phyloP scores from a whole-genome alignment of 2,329 filamentous ascomycete genomes.

The Aspergillus fumigatus region DNA sequence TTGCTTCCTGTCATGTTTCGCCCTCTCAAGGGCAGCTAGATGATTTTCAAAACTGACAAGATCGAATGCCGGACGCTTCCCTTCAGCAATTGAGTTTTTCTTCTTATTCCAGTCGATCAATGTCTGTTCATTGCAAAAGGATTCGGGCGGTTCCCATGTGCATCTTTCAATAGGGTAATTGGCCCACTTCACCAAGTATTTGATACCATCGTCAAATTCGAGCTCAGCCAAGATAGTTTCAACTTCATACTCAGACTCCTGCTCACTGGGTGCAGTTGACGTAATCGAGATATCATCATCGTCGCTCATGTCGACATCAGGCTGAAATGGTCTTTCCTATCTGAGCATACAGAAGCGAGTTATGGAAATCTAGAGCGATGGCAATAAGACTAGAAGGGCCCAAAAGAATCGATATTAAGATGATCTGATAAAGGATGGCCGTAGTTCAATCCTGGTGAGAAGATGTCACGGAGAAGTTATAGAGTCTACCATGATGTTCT shows the following conservation, averaged over 20 bases:
- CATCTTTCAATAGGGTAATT: slow-evolving; percentile 54
- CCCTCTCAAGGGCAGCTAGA: slow-evolving; percentile 16
- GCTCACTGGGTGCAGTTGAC: slow-evolving; percentile 46
- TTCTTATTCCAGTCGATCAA: slow-evolving; percentile 40
- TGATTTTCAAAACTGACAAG: slow-evolving; percentile 26
- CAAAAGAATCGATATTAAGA: not conserved
- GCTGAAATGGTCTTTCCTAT: slow-evolving; percentile 6
- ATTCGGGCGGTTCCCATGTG: slow-evolving; percentile 50
- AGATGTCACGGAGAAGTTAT: not conserved
- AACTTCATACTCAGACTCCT: slow-evolving; percentile 50
- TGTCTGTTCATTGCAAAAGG: slow-evolving; percentile 35
- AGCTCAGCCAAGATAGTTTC: slow-evolving; percentile 51
- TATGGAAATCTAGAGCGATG: not conserved
- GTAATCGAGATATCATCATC: slow-evolving; percentile 54
- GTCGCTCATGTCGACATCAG: slow-evolving; percentile 13
- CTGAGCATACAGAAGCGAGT: not conserved
- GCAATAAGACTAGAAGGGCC: not conserved
- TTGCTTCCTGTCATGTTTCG: slow-evolving; percentile 20
- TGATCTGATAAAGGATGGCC: not conserved
- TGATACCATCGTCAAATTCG: slow-evolving; percentile 27
- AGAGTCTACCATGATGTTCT: not conserved
- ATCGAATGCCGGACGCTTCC: slow-evolving; percentile 30
- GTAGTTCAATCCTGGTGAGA: not conserved
- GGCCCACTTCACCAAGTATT: slow-evolving; percentile 62
- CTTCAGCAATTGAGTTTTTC: slow-evolving; percentile 27